phyloP scores from a whole-genome alignment of 2,329 filamentous ascomycete genomes.

The Fusarium sp. region DNA sequence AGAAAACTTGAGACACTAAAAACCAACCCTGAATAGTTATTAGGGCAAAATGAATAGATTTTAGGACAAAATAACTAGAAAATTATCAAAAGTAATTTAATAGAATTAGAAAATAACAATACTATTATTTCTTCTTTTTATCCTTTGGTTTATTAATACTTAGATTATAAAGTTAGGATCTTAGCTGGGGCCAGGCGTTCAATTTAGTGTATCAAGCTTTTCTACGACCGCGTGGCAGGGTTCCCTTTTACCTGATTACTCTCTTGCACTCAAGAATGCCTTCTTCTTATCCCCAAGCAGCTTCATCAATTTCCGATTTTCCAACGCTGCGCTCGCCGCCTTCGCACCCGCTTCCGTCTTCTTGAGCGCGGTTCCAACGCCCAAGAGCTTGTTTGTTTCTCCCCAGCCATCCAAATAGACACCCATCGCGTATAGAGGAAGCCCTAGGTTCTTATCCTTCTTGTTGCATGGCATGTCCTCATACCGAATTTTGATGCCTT shows the following conservation, averaged over 20 bases:
- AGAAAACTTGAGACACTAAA: slow-evolving; percentile 4
- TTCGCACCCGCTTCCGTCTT: slow-evolving; percentile 74
- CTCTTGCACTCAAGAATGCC: slow-evolving; percentile 49
- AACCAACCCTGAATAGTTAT: too few relatives aligned
- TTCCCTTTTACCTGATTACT: background rate
- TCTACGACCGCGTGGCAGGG: too few relatives aligned
- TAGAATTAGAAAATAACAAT: too few relatives aligned
- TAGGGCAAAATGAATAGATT: too few relatives aligned
- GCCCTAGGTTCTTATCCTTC: slow-evolving; percentile 61
- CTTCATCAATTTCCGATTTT: slow-evolving; percentile 70
- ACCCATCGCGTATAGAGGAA: slow-evolving; percentile 68
- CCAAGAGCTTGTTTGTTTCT: slow-evolving; percentile 67
- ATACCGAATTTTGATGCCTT: slow-evolving; percentile 68
- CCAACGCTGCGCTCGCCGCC: slow-evolving; percentile 69
- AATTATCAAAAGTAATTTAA: too few relatives aligned
- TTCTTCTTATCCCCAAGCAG: slow-evolving; percentile 58
- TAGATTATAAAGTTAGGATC: too few relatives aligned
- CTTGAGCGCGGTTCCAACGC: slow-evolving; percentile 67
- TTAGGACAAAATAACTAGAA: too few relatives aligned
- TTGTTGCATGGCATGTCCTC: slow-evolving; percentile 60
- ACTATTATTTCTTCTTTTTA: too few relatives aligned
- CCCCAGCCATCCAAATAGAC: slow-evolving; percentile 74
- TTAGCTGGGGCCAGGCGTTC: too few relatives aligned
- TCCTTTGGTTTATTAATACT: too few relatives aligned
- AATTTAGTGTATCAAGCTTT: too few relatives aligned